Conservation (phyloP, 2,329 filamentous ascomycete genomes). For the Diaporthe capsici region DNA sequence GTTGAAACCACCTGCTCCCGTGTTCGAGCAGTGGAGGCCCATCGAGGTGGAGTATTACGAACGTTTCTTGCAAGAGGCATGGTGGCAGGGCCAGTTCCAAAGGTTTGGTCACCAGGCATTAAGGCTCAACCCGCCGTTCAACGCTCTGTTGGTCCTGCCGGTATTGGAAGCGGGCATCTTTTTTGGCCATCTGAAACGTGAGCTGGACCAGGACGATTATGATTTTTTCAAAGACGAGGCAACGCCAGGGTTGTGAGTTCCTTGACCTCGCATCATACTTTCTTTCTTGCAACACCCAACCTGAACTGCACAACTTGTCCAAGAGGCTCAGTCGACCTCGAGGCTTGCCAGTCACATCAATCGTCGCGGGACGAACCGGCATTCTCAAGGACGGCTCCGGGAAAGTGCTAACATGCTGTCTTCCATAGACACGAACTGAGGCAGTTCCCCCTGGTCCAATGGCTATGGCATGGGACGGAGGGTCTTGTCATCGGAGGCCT, state of each 20-base stretch:
- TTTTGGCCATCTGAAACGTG: neutral
- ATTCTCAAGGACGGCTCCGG: neutral
- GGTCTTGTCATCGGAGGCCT: neutral
- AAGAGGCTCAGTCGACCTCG: neutral
- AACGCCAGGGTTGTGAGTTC: neutral
- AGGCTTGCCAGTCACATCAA: neutral
- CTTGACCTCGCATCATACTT: neutral
- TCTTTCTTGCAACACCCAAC: neutral
- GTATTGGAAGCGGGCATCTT: accelerated
- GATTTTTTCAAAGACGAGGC: accelerated
- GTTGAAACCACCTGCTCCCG: constrained; percentile 1
- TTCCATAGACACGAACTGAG: neutral
- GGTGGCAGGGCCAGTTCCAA: neutral
- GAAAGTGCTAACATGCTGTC: neutral
- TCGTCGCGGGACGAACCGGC: no score
- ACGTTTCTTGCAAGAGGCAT: neutral
- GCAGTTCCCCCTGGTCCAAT: neutral
- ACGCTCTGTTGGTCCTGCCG: neutral
- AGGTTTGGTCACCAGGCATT: neutral
- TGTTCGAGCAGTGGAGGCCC: neutral
- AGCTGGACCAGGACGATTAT: neutral
- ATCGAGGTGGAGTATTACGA: neutral
- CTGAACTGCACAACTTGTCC: neutral
- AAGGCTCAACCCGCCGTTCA: neutral
- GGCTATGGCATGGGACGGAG: neutral